Conservation (phyloP, 2,329 filamentous ascomycete species). For the Aspergillus candidus region DNA sequence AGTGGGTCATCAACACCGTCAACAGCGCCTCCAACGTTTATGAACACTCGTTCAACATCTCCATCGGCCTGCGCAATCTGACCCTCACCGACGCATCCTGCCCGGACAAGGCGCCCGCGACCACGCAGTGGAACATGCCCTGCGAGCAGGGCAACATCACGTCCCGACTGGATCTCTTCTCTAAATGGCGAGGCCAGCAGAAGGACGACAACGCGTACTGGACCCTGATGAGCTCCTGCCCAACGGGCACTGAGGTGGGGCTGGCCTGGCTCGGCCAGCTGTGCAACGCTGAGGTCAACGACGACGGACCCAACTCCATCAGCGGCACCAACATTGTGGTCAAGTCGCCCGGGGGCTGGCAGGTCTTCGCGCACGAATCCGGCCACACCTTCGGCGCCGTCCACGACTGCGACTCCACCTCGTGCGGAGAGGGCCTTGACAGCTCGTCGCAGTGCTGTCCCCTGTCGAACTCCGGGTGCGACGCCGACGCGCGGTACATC, state of each 20-base stretch:
- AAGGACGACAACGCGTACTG: constrained; percentile 84
- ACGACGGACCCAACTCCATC: constrained; percentile 60
- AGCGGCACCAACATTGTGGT: constrained; percentile 86
- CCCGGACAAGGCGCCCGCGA: constrained; percentile 59
- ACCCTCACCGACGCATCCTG: constrained; percentile 71
- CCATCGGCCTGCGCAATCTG: constrained; percentile 79
- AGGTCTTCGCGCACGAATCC: constrained; percentile 89
- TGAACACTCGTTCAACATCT: constrained; percentile 90
- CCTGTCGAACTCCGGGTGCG: constrained; percentile 59
- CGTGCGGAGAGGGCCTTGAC: constrained; percentile 61
- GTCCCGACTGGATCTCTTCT: constrained; percentile 79
- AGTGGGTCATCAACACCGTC: constrained; percentile 75
- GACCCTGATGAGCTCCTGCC: constrained; percentile 79
- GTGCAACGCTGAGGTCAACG: constrained; percentile 55
- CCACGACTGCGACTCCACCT: constrained; percentile 73
- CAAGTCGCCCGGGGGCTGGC: constrained; percentile 78
- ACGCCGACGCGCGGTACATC: constrained; percentile 74
- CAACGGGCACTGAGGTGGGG: constrained; percentile 77
- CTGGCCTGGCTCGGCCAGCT: constrained; percentile 89
- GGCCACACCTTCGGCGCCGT: constrained; percentile 95
- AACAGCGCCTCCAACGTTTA: constrained; percentile 84
- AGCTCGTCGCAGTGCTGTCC: constrained; percentile 72
- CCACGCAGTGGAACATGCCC: constrained; percentile 75
- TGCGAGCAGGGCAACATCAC: constrained; percentile 60
- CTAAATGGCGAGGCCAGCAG: constrained; percentile 73